Evolutionary conservation across 2,329 filamentous ascomycete species (phyloP).

Genomic region (Fusarium tricinctum): DNA sequence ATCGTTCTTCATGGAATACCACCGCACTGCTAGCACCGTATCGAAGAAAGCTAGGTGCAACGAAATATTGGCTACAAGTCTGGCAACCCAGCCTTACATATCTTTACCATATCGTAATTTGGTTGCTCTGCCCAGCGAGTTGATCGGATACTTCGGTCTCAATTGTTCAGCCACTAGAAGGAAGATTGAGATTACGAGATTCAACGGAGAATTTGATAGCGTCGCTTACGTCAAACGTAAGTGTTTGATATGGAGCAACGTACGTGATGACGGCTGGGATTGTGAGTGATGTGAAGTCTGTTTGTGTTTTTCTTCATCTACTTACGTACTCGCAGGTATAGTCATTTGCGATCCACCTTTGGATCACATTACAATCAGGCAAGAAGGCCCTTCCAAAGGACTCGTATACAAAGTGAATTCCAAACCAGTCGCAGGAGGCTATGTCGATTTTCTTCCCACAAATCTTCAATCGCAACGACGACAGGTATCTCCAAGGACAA

Average conservation of each 20-base stretch:
- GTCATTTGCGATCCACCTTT: not conserved
- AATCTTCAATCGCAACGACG: no score
- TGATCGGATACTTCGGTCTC: not conserved
- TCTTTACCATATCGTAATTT: not conserved
- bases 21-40: not conserved
- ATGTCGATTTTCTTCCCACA: slow-evolving; percentile 1
- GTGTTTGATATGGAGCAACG: slow-evolving; percentile 1
- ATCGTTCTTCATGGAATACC: not conserved
- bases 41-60: not conserved
- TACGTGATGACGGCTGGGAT: not conserved
- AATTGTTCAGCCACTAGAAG: not conserved
- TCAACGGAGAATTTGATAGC: slow-evolving; percentile 1
- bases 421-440: not conserved
- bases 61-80: not conserved
- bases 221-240: not conserved
- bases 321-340: not conserved
- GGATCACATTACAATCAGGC: not conserved
- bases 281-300: not conserved
- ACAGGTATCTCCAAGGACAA: not conserved
- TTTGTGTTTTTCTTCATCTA: not conserved
- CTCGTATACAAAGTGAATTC: not conserved
- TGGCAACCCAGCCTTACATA: not conserved
- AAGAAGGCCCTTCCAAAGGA: not conserved
- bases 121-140: not conserved
- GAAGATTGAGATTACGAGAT: not conserved